phyloP scores from a whole-genome alignment of 75 land plant genomes.

The Azolla pinnata region DNA sequence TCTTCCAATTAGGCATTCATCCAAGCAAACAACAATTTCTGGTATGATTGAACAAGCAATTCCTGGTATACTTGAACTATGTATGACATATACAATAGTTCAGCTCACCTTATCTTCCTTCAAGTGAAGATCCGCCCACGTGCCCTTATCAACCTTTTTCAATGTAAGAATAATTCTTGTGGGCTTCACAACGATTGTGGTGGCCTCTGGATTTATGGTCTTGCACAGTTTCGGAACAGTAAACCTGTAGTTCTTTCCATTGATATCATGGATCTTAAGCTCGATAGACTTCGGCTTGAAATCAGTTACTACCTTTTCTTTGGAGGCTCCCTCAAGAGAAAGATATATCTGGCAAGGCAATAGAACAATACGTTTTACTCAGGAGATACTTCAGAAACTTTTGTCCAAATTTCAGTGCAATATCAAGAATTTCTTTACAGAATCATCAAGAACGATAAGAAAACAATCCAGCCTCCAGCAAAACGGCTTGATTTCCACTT shows the following conservation, averaged over 20 bases:
- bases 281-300: constrained; percentile 59
- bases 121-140: constrained; percentile 69
- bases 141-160: constrained; percentile 63
- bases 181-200: constrained; percentile 63
- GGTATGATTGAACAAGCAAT: no score
- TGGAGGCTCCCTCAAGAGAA: constrained; percentile 61
- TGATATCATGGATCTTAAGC: constrained; percentile 65
- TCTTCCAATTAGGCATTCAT: no score
- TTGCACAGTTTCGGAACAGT: constrained; percentile 64
- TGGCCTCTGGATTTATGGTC: constrained; percentile 60
- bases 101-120: constrained; percentile 87
- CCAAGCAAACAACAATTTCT: no score
- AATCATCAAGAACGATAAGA: no score
- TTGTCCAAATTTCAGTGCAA: no score
- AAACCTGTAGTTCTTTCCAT: constrained; percentile 82
- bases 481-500: no score
- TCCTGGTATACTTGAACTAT: no score
- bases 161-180: constrained; percentile 50
- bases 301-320: constrained; percentile 52
- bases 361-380: no score
- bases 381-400: no score
- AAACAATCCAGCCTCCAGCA: no score
- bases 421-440: no score
- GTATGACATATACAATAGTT: no score
- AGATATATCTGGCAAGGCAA: constrained; percentile 87